Evolutionary conservation across 2,329 filamentous ascomycete species (phyloP).

Genomic region (Acrodontium crateriforme): DNA sequence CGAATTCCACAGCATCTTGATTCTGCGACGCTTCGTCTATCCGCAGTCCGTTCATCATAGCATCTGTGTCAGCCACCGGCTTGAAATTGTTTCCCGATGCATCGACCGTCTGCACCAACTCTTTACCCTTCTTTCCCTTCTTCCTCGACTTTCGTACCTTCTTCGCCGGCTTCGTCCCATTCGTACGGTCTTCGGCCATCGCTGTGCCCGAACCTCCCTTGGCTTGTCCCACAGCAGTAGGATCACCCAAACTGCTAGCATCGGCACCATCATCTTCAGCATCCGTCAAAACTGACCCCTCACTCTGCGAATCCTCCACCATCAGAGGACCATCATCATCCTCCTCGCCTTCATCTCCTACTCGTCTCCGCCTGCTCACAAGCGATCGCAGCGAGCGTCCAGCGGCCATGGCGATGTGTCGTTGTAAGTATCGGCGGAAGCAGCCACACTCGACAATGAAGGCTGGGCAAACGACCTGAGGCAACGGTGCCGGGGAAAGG

Average conservation of each 20-base stretch:
- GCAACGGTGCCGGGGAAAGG: no score
- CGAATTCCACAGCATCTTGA: constrained; percentile 36
- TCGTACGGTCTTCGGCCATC: constrained; percentile 2
- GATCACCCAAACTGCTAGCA: constrained; percentile 8
- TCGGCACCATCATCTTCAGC: constrained; percentile 42
- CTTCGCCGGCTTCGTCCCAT: constrained; percentile 14
- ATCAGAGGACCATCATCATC: constrained; percentile 44
- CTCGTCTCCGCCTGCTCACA: constrained; percentile 53
- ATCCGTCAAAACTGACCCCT: constrained; percentile 44
- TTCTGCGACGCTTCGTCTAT: constrained; percentile 27
- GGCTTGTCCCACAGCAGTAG: constrained; percentile 13
- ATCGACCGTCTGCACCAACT: constrained; percentile 11
- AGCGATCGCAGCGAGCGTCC: constrained; percentile 47
- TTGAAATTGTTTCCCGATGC: constrained; percentile 24
- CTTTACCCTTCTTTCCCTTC: constrained; percentile 16
- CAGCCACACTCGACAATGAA: no score
- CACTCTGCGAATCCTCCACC: constrained; percentile 50
- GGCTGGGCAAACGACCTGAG: no score
- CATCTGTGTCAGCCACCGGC: constrained; percentile 41
- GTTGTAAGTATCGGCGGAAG: no score
- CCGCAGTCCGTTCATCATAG: constrained; percentile 46
- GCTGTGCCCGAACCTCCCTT: constrained; percentile 12
- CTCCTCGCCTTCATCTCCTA: constrained; percentile 58
- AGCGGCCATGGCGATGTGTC: constrained; percentile 36
- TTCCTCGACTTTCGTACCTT: constrained; percentile 21